Evolutionary conservation across 2,329 filamentous ascomycete species (phyloP), one percentile per base, ranked within the genome.

Genomic region (Fusarium compactum): DNA sequence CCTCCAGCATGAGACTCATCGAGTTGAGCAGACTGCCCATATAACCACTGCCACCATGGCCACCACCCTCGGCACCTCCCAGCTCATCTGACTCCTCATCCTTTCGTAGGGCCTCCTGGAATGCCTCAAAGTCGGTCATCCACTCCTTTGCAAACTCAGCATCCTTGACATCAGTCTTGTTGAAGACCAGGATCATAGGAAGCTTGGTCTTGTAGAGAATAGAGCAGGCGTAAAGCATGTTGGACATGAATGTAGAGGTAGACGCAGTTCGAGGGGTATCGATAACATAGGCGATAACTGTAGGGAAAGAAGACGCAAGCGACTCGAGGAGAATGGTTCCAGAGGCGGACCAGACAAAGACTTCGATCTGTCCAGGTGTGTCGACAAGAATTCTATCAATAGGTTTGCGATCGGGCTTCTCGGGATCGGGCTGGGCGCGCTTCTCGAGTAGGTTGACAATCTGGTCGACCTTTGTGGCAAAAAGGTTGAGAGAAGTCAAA

Each of bases 121-220:
- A 99, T 1, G 92, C 90, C 72, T 99, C 96, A 76, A 98, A 99
- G 80, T 99, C 95, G 8, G 95, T 97, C 96, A 99, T 99, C 96
- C 97, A 99, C 78, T 98, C 94, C 82, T 95, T 96, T 2, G 95
- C 96, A 76, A 97, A 97, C 27, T 89, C 87, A 0, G 94, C 93
- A 76, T 97, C 92, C 79, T 97, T 94, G 44, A 97, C 94, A 76
- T 99, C 96, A 0, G 95, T 98, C 84, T 99, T 99, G 85, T 99
- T 99, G 86, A 99, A 98, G 14, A 99, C 96, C 10, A 99, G 84
- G 57, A 99, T 97, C 96, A 99, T 99, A 25, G 96, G 96, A 1
- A 99, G 86, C 79, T 97, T 97, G 3, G 95, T 98, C 85, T 98
- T 98, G 88, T 99, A 99, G 18, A 99, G 88, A 70, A 99, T 99